These are phyloP conservation scores for Diospyros kaki DNA, from an alignment of 148 eudicot species.

Conservation along the genomic window DNA sequence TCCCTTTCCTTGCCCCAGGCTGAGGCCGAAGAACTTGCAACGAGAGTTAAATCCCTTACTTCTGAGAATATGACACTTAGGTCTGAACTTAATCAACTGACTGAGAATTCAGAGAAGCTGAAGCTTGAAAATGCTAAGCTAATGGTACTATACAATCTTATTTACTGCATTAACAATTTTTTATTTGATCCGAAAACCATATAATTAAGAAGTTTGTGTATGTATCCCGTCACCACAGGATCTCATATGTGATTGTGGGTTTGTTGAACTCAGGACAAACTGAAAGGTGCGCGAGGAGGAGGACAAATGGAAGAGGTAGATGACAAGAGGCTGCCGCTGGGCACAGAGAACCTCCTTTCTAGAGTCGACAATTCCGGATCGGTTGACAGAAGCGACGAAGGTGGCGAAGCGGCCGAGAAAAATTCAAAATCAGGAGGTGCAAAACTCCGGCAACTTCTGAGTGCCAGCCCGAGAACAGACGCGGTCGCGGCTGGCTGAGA, in stretches of 20 bases:
- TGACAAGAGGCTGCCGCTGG: slow-evolving; percentile 30
- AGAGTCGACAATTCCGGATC: slow-evolving; percentile 67
- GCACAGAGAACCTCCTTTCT: slow-evolving; percentile 78
- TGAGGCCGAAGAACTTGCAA: slow-evolving; percentile 84
- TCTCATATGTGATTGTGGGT: not conserved
- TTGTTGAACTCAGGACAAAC: slow-evolving; percentile 46
- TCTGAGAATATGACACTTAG: slow-evolving; percentile 68
- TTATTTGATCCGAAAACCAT: too few relatives aligned
- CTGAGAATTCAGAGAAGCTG: slow-evolving; percentile 61
- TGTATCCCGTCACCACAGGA: not conserved
- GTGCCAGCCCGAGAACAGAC: slow-evolving; percentile 56
- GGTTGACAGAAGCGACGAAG: slow-evolving; percentile 27
- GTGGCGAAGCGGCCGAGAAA: slow-evolving; percentile 25
- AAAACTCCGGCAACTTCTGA: slow-evolving; percentile 80
- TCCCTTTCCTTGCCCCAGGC: slow-evolving; percentile 43
- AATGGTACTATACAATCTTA: slow-evolving; percentile 33
- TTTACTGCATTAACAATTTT: not conserved
- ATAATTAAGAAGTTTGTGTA: not conserved
- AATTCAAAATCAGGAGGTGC: slow-evolving; percentile 50
- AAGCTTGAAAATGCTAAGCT: slow-evolving; percentile 60
- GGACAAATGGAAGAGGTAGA: slow-evolving; percentile 29
- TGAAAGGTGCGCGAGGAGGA: slow-evolving; percentile 32
- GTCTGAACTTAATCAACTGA: slow-evolving; percentile 57
- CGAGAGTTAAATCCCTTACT: slow-evolving; percentile 55
- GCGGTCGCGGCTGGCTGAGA: slow-evolving; percentile 82